Conservation (phyloP, 23 red algal species). For the Chondrus crispus region DNA sequence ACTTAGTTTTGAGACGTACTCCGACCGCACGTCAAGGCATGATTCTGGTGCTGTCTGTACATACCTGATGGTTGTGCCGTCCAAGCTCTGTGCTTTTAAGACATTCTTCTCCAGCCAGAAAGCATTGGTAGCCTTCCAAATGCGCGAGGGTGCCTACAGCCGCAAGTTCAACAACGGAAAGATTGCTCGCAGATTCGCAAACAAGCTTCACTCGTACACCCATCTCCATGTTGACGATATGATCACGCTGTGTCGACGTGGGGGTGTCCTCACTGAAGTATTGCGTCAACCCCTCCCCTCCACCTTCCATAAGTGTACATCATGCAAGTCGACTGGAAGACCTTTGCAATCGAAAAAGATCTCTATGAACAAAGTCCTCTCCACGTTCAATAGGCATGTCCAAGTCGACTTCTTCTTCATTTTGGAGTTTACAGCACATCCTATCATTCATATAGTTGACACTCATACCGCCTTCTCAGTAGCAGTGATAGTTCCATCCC, state of each 20-base stretch:
- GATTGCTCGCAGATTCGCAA: neutral
- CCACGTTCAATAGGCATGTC: constrained; percentile 36
- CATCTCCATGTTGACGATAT: neutral
- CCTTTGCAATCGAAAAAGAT: neutral
- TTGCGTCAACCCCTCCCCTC: neutral
- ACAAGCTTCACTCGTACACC: neutral
- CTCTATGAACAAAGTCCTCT: constrained; percentile 1
- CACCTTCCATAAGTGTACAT: neutral
- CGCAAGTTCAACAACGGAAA: neutral
- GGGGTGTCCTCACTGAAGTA: neutral
- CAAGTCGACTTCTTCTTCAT: constrained; percentile 33
- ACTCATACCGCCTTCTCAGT: neutral
- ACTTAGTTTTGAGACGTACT: too few species aligned
- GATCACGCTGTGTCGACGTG: neutral
- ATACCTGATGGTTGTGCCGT: neutral
- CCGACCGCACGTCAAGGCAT: too few species aligned
- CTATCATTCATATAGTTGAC: constrained; percentile 21
- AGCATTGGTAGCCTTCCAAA: neutral
- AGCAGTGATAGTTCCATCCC: neutral
- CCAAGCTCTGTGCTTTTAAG: neutral
- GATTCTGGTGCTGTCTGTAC: neutral
- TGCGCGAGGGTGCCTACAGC: neutral
- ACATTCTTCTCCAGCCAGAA: neutral
- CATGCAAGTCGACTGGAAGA: constrained; percentile 1
- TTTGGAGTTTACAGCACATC: neutral